These are phyloP conservation scores for Verticillium dahliae DNA, from an alignment of 2,329 filamentous ascomycete species.

Conservation along the genomic window DNA sequence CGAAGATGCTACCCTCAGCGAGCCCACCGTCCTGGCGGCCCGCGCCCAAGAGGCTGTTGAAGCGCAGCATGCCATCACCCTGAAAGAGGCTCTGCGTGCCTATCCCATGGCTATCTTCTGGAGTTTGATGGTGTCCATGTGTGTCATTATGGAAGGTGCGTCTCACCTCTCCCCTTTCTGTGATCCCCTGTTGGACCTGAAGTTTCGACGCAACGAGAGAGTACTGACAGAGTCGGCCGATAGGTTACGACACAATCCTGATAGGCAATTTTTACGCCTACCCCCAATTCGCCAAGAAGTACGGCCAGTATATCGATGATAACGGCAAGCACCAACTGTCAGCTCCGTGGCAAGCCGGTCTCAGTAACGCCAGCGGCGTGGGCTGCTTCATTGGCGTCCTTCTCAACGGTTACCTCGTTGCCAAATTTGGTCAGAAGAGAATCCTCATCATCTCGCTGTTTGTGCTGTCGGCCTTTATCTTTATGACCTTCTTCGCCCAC, in stretches of 20 bases:
- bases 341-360: conserved; percentile 35
- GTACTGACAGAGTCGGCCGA: too few species aligned
- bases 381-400: conserved; percentile 37
- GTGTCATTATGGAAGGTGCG: conserved; percentile 24
- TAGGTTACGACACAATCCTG: conserved; percentile 12
- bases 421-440: conserved; percentile 26
- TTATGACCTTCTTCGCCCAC: conserved; percentile 28
- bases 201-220: too few species aligned
- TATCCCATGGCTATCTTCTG: conserved; percentile 17
- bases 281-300: conserved; percentile 20
- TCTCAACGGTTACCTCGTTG: conserved; percentile 32
- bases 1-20: neutral
- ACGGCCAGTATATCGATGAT: conserved; percentile 15
- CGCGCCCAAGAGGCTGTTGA: conserved; percentile 1
- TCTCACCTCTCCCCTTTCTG: neutral
- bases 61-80: conserved; percentile 16
- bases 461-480: conserved; percentile 27
- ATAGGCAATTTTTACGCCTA: conserved; percentile 19
- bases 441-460: conserved; percentile 29
- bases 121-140: conserved; percentile 16
- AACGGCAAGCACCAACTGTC: conserved; percentile 24
- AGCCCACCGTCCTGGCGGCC: neutral
- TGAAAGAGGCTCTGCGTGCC: conserved; percentile 16
- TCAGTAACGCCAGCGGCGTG: conserved; percentile 30
- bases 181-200: neutral